phyloP scores from a whole-genome alignment of 1,284 basidiomycete genomes.

The Heterobasidion irregulare region DNA sequence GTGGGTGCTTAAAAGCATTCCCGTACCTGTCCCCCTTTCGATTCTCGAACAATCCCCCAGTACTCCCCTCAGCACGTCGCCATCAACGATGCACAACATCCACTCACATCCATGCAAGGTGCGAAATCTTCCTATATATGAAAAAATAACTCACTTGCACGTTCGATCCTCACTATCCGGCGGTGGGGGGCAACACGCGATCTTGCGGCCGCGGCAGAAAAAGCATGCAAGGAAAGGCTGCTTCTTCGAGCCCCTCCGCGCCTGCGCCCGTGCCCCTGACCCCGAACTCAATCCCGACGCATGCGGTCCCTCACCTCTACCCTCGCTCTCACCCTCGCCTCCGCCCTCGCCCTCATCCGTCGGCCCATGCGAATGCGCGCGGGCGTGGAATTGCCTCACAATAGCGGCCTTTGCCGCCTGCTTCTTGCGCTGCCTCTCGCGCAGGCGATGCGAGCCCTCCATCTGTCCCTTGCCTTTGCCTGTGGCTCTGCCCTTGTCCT shows the following conservation, averaged over 20 bases:
- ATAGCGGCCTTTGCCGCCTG: too few species aligned
- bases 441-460: too few species aligned
- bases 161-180: constrained; percentile 25
- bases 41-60: neutral
- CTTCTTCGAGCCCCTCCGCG: neutral
- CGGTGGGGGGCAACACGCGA: constrained; percentile 32
- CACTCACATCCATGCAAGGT: neutral
- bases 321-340: too few species aligned
- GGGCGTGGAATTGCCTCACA: too few species aligned
- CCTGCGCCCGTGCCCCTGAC: neutral
- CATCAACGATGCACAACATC: neutral
- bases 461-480: too few species aligned
- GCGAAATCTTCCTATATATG: neutral
- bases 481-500: too few species aligned
- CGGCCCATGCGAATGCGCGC: neutral
- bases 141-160: constrained; percentile 28
- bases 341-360: neutral
- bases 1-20: neutral
- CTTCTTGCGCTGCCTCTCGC: too few species aligned
- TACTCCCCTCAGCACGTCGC: too few species aligned
- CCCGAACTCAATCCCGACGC: too few species aligned
- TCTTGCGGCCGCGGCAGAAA: constrained; percentile 38
- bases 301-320: too few species aligned
- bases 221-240: constrained; percentile 33
- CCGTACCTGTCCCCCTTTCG: neutral